These are phyloP conservation scores for Solanum tacnaense DNA, from an alignment of 257 asterid genomes.

Conservation along the genomic window DNA sequence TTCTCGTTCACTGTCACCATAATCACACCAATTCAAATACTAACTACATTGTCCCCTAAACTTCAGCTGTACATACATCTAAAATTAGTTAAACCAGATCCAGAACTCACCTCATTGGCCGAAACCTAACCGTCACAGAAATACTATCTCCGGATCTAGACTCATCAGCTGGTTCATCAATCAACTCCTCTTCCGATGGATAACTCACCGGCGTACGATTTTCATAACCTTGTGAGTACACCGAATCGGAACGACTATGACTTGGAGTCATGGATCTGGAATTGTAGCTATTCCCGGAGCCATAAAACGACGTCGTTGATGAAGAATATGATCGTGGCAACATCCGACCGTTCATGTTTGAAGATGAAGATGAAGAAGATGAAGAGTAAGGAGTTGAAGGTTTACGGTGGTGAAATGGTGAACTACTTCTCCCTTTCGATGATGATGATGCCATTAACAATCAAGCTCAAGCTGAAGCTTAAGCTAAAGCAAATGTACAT, in stretches of 20 bases:
- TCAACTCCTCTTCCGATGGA: conserved; percentile 56
- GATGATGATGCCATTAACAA: conserved; percentile 91
- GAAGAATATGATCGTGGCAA: conserved; percentile 62
- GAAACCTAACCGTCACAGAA: conserved; percentile 89
- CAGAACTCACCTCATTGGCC: conserved; percentile 75
- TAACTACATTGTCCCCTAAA: neutral
- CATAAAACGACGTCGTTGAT: conserved; percentile 55
- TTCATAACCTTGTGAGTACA: conserved; percentile 22
- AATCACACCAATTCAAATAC: neutral
- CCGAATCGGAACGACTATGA: conserved; percentile 31
- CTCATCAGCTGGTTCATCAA: conserved; percentile 46
- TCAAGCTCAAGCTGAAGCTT: conserved; percentile 51
- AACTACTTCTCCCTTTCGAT: conserved; percentile 79
- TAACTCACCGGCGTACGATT: conserved; percentile 51
- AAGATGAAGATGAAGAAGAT: conserved; percentile 80
- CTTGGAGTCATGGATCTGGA: conserved; percentile 77
- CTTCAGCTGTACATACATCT: neutral
- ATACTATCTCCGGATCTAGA: conserved; percentile 90
- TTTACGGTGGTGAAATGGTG: conserved; percentile 58
- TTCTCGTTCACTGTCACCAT: conserved; percentile 70
- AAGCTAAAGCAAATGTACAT: conserved; percentile 4
- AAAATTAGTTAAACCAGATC: conserved; percentile 19
- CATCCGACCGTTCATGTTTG: conserved; percentile 58
- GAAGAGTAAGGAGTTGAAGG: conserved; percentile 85
- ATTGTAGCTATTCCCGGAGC: conserved; percentile 68